Conservation (phyloP, 202 grass and related monocot species). For the Setaria viridis region DNA sequence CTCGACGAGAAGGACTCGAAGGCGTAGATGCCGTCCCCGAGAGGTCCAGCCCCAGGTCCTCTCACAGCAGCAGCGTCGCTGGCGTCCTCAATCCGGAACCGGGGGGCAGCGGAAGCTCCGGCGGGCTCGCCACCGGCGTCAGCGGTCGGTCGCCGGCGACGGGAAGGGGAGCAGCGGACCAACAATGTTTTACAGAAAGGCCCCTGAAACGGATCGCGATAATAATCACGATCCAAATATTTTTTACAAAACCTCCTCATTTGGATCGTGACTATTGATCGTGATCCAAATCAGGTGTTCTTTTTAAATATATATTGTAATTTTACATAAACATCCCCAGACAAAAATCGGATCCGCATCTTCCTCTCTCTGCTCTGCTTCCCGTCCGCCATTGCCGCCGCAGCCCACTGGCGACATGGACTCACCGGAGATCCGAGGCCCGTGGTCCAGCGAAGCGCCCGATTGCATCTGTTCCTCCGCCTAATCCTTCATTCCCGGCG, state of each 20-base stretch:
- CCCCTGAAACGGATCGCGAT: not conserved
- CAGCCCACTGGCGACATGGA: not conserved
- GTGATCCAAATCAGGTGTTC: not conserved
- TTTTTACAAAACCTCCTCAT: too few species aligned
- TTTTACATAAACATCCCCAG: not conserved
- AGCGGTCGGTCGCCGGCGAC: not conserved
- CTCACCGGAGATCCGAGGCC: not conserved
- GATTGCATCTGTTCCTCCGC: too few species aligned
- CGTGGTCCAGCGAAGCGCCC: too few species aligned
- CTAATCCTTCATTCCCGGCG: not conserved
- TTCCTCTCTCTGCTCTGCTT: too few species aligned
- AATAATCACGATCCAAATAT: not conserved
- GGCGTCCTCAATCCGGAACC: too few species aligned
- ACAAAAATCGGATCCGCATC: too few species aligned
- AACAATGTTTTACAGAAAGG: not conserved
- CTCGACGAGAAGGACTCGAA: conserved; percentile 67
- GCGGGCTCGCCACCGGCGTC: not conserved
- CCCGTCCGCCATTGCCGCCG: not conserved
- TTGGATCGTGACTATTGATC: too few species aligned
- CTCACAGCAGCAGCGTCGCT: too few species aligned
- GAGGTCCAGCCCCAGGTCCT: too few species aligned
- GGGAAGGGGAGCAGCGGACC: not conserved
- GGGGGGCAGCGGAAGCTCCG: not conserved
- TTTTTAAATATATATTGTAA: too few species aligned
- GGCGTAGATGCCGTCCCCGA: conserved; percentile 32